phyloP scores from a whole-genome alignment of 1,284 basidiomycete species.

The Tylopilus sp. region DNA sequence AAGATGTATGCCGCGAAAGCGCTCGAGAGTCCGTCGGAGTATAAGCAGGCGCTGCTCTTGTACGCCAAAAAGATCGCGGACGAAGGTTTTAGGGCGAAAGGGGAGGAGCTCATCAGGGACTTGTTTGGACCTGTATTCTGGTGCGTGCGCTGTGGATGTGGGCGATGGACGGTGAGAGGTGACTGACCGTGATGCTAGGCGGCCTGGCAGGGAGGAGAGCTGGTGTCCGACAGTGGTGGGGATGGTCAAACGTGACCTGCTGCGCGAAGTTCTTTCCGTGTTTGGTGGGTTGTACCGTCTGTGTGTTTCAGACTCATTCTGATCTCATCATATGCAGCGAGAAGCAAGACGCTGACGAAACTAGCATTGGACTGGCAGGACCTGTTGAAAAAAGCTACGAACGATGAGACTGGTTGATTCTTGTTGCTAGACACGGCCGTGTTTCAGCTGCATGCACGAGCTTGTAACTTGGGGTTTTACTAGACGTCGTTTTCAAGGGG shows the following conservation, averaged over 20 bases:
- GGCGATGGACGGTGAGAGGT: not conserved
- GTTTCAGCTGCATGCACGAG: too few species aligned
- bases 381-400: constrained; percentile 57
- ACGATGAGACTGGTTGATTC: constrained; percentile 38
- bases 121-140: constrained; percentile 84
- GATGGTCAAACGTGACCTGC: constrained; percentile 70
- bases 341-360: constrained; percentile 68
- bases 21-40: constrained; percentile 80
- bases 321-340: constrained; percentile 40
- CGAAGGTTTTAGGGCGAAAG: constrained; percentile 80
- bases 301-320: constrained; percentile 1
- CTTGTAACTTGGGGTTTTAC: too few species aligned
- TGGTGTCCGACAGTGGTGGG: constrained; percentile 71
- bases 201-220: constrained; percentile 56
- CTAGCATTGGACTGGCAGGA: constrained; percentile 79
- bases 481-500: too few species aligned
- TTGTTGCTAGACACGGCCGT: not conserved
- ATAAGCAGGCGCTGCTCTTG: constrained; percentile 66
- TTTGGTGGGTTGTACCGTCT: constrained; percentile 53
- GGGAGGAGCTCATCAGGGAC: constrained; percentile 84
- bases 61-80: constrained; percentile 84
- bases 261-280: constrained; percentile 72
- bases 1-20: constrained; percentile 67
- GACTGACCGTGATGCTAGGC: constrained; percentile 44
- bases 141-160: constrained; percentile 41